Evolutionary conservation across 1,284 basidiomycete genomes (phyloP), one percentile per base, ranked within the genome.

Genomic region (Psilocybe mexicana): DNA sequence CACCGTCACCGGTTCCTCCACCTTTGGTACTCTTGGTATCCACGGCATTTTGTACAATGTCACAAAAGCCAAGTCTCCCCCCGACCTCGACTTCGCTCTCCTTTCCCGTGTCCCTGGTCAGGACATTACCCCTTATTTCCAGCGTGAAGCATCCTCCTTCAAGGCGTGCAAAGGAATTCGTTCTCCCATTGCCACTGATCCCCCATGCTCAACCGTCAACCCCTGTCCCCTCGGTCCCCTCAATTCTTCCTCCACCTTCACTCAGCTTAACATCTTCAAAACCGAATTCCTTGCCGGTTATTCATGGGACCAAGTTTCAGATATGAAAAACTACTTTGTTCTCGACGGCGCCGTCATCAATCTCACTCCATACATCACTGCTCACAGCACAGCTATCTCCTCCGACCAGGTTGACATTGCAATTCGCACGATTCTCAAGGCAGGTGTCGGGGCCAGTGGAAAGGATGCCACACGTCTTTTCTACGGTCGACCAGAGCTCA

Each of bases 271-370:
- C 12, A 79, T 97, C 51, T 69, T 76, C 38, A 86, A 90, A 67
- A 90, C 88, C 6, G 74, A 77, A 0, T 77, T 84, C 52, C 74
- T 85, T 54, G 87, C 92, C 38, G 95, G 94, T 10, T 97, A 96
- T 70, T 86, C 88, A 57, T 98, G 95, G 95, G 80, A 82, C 40
- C 91, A 96, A 68, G 88, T 97, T 33, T 80, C 87, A 1, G 68
- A 66, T 28, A 75, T 91, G 23, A 64, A 77, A 38, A 84, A 90
- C 70, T 95, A 90, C 73, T 76, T 97, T 64, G 94, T 98, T 42
- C 76, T 99, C 57, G 94, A 98, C 68, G 97, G 97, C 26, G 82
- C 86, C 38, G 97, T 99, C 36, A 87, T 99, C 69, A 98, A 99
- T 75, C 85, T 99, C 78, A 80, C 81, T 48, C 88, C 95, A 0